Conservation (phyloP, 2,329 filamentous ascomycete species). For the Thyridium curvatum region DNA sequence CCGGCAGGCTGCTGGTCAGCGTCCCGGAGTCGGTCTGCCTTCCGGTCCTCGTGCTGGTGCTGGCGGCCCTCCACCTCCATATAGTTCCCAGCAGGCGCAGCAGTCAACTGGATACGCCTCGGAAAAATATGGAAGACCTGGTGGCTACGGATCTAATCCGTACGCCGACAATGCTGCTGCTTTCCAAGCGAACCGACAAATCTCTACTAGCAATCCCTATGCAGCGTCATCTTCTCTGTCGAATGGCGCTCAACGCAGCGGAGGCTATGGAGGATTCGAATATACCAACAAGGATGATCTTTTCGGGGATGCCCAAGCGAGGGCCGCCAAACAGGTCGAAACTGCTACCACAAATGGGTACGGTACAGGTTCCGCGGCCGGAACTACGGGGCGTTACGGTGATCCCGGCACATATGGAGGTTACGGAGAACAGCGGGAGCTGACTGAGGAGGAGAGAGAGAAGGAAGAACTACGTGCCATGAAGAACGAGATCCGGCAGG, state of each 20-base stretch:
- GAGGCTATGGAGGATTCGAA: slow-evolving; percentile 33
- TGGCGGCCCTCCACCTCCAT: slow-evolving; percentile 27
- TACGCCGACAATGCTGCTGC: slow-evolving; percentile 35
- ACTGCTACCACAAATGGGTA: slow-evolving; percentile 1
- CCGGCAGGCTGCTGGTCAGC: slow-evolving; percentile 12
- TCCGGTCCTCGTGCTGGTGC: slow-evolving; percentile 16
- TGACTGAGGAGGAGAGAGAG: slow-evolving; percentile 78
- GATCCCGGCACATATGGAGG: slow-evolving; percentile 30
- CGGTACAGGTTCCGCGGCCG: no score
- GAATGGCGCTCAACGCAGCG: no score
- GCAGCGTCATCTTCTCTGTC: no score
- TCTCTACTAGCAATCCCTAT: slow-evolving; percentile 28
- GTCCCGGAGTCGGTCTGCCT: slow-evolving; percentile 14
- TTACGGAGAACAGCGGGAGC: slow-evolving; percentile 64
- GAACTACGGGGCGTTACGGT: no score
- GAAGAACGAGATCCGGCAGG: slow-evolving; percentile 66
- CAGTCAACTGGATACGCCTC: slow-evolving; percentile 41
- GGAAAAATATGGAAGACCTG: slow-evolving; percentile 44
- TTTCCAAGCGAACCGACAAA: slow-evolving; percentile 17
- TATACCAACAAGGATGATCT: slow-evolving; percentile 57
- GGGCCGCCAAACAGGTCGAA: slow-evolving; percentile 32
- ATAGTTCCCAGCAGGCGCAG: slow-evolving; percentile 16
- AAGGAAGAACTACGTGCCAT: slow-evolving; percentile 63
- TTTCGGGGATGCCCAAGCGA: slow-evolving; percentile 49
- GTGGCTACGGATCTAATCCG: slow-evolving; percentile 46